phyloP scores from a whole-genome alignment of 768 basidiomycete genomes.

The Phaeotremella skinneri region DNA sequence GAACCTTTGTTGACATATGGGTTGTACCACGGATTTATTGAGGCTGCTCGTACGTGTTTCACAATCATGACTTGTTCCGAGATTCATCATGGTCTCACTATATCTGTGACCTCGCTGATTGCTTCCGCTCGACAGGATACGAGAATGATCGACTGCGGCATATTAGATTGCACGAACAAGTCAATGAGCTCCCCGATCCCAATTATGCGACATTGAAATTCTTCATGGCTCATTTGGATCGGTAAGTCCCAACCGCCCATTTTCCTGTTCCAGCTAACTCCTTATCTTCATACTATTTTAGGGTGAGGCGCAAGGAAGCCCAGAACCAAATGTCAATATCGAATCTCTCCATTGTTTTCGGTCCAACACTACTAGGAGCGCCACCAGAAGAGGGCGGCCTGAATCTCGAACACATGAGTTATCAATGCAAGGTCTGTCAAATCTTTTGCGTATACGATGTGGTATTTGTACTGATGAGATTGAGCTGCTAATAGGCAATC shows the following conservation, averaged over 20 bases:
- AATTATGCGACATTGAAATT: conserved; percentile 97
- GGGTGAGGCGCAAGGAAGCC: conserved; percentile 70
- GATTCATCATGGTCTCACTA: too few species aligned
- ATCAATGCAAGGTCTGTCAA: conserved; percentile 54
- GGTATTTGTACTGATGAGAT: conserved; percentile 2
- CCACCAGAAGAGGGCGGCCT: conserved; percentile 54
- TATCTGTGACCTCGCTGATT: neutral
- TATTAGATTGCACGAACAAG: conserved; percentile 91
- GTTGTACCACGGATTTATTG: conserved; percentile 89
- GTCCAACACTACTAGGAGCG: conserved; percentile 89
- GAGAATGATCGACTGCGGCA: conserved; percentile 94
- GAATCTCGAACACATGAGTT: conserved; percentile 55
- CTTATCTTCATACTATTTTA: conserved; percentile 44
- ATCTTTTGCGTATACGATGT: conserved; percentile 56
- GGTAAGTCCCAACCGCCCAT: conserved; percentile 56
- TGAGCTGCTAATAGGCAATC: conserved; percentile 64
- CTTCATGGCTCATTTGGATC: conserved; percentile 89
- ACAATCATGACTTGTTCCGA: neutral
- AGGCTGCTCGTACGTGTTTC: conserved; percentile 76
- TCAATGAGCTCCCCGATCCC: conserved; percentile 97
- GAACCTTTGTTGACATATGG: conserved; percentile 81
- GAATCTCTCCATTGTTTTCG: conserved; percentile 94
- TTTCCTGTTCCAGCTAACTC: neutral
- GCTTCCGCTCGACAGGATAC: conserved; percentile 34
- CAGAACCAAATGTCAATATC: conserved; percentile 89